Base-by-base conservation (phyloP, 2,329 filamentous ascomycete genomes). In the Shiraia bambusicola region DNA sequence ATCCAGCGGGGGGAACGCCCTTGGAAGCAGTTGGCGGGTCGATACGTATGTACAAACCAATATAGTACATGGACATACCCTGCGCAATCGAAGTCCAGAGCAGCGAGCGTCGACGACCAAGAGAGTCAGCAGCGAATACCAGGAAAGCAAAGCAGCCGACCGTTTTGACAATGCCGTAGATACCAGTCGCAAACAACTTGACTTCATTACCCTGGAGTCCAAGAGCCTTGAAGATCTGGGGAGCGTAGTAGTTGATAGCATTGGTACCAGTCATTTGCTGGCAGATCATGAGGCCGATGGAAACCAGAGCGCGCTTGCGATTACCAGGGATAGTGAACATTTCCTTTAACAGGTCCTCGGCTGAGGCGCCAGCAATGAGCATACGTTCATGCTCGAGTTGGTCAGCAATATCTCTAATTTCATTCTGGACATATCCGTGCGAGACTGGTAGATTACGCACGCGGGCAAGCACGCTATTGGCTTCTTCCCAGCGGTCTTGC, bases 161-260 rank as follows among this genome's bases (percentile, higher is more conserved):
- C 68, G 84, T 82, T 66, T 88, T 88, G 41, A 87, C 79, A 39
- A 88, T 76, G 4, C 85, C 85, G 60, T 88, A 88, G 51, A 88
- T 78, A 28, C 86, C 85, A 0, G 85, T 88, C 4, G 86, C 84
- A 61, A 88, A 86, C 16, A 88, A 78, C 13, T 78, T 80, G 28
- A 78, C 75, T 28, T 76, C 65, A 5, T 76, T 81, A 10, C 73
- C 76, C 1, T 58, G 69, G 40, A 88, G 74, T 13, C 85, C 85
- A 2, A 88, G 73, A 52, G 80, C 76, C 31, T 71, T 69, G 70
- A 88, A 88, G 54, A 88, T 87, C 40, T 79, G 76, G 0, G 85
- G 85, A 0, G 82, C 81, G 52, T 88, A 86, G 70, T 86, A 86
- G 63, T 84, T 69, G 49, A 69, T 68, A 17, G 66, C 66, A 14